Conservation (phyloP, 257 asterid genomes). For the Rehmannia glutinosa region DNA sequence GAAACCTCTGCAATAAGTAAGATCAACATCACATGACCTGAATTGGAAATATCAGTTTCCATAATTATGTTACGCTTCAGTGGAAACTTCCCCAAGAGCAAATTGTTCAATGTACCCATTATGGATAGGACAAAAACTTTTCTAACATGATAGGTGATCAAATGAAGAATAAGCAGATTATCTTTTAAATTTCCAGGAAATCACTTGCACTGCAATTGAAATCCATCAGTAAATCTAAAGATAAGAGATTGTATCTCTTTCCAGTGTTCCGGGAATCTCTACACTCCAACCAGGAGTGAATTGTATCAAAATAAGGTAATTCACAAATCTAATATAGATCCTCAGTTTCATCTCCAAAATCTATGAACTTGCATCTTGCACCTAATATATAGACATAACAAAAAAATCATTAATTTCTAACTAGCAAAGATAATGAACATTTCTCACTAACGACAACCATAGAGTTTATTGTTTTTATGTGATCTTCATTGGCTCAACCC, state of each 20-base stretch:
- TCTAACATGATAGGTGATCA: neutral
- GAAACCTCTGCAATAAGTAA: neutral
- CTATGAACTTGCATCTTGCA: neutral
- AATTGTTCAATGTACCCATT: too few species aligned
- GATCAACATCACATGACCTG: neutral
- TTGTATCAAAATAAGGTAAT: neutral
- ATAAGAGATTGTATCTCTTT: neutral
- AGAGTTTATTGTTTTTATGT: neutral
- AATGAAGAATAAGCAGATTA: neutral
- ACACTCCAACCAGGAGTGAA: too few species aligned
- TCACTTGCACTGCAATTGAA: neutral
- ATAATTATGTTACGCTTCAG: neutral
- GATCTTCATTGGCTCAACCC: too few species aligned
- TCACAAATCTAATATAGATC: neutral
- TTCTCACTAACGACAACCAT: neutral
- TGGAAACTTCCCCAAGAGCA: neutral
- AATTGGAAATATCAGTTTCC: neutral
- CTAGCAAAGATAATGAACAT: neutral
- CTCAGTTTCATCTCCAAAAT: slow-evolving; percentile 4
- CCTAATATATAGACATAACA: neutral
- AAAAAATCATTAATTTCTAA: neutral
- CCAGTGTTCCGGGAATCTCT: neutral
- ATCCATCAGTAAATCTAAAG: neutral
- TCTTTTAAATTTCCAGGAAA: neutral
- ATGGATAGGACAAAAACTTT: too few species aligned